Evolutionary conservation across 1,284 basidiomycete genomes (phyloP).

Genomic region (Apiotrichum porosum): DNA sequence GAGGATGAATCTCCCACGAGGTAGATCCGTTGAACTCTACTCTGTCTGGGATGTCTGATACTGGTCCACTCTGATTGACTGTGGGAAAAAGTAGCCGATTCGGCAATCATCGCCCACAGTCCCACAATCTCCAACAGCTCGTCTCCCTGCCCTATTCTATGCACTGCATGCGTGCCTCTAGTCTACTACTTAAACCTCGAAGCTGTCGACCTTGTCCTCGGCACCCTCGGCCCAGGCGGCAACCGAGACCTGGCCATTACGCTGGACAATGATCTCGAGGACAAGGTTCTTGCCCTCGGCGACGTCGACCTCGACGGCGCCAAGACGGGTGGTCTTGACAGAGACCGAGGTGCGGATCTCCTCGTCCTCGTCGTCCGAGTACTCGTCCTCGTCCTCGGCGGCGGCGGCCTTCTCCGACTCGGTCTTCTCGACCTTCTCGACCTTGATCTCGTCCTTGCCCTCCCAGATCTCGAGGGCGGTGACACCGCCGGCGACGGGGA

Average conservation of each 20-base stretch:
- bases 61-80: too few species aligned
- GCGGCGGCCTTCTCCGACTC: constrained; percentile 41
- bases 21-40: too few species aligned
- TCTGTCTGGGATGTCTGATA: too few species aligned
- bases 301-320: constrained; percentile 54
- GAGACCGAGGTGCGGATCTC: constrained; percentile 63
- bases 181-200: constrained; percentile 25
- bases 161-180: constrained; percentile 12
- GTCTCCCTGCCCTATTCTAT: constrained; percentile 4
- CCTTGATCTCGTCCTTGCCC: constrained; percentile 70
- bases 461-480: constrained; percentile 84
- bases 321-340: constrained; percentile 57
- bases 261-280: constrained; percentile 58
- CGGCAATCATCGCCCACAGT: too few species aligned
- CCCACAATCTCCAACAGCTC: too few species aligned
- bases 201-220: constrained; percentile 37
- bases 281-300: constrained; percentile 57
- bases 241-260: constrained; percentile 56
- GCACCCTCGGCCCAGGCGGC: constrained; percentile 54
- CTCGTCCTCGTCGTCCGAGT: constrained; percentile 58
- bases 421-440: constrained; percentile 57
- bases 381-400: constrained; percentile 33
- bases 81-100: too few species aligned
- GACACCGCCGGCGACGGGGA: constrained; percentile 61
- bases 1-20: too few species aligned